Conservation (phyloP, 768 basidiomycete genomes). For the Pulveroboletus sp. region DNA sequence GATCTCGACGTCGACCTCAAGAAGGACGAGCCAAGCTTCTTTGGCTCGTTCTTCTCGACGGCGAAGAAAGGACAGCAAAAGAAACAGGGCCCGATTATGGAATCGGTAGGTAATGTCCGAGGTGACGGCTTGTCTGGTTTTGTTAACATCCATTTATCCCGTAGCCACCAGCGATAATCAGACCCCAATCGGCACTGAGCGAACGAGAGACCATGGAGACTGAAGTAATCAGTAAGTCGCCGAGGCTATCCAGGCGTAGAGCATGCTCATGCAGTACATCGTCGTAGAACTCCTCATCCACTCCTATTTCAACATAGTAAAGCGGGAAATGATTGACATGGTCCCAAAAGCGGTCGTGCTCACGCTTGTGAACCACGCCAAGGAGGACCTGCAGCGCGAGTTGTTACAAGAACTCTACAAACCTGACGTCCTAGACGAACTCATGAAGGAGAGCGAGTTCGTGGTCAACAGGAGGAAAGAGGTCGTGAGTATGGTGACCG, state of each 20-base stretch:
- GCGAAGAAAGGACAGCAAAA: conserved; percentile 57
- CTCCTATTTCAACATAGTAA: conserved; percentile 97
- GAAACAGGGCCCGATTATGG: conserved; percentile 57
- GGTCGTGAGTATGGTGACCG: conserved; percentile 86
- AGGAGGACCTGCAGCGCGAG: conserved; percentile 92
- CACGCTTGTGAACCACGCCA: conserved; percentile 88
- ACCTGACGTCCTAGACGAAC: conserved; percentile 89
- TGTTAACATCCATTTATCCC: not conserved
- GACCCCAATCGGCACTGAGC: conserved; percentile 84
- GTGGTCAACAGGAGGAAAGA: conserved; percentile 91
- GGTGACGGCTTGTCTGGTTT: conserved; percentile 12
- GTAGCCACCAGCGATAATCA: conserved; percentile 80
- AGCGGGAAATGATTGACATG: conserved; percentile 99
- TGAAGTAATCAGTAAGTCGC: conserved; percentile 93
- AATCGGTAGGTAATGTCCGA: conserved; percentile 39
- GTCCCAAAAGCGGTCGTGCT: conserved; percentile 93
- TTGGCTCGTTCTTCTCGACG: conserved; percentile 89
- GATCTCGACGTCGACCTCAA: conserved; percentile 88
- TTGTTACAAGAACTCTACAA: conserved; percentile 96
- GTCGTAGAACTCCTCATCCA: conserved; percentile 83
- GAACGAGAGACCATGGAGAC: conserved; percentile 98
- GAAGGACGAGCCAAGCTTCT: conserved; percentile 90
- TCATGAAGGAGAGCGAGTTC: conserved; percentile 91
- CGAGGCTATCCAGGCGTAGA: not conserved
- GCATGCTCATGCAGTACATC: conserved; percentile 1